These are phyloP conservation scores for Apiospora koreana DNA, from an alignment of 2,329 filamentous ascomycete genomes.

Conservation along the genomic window DNA sequence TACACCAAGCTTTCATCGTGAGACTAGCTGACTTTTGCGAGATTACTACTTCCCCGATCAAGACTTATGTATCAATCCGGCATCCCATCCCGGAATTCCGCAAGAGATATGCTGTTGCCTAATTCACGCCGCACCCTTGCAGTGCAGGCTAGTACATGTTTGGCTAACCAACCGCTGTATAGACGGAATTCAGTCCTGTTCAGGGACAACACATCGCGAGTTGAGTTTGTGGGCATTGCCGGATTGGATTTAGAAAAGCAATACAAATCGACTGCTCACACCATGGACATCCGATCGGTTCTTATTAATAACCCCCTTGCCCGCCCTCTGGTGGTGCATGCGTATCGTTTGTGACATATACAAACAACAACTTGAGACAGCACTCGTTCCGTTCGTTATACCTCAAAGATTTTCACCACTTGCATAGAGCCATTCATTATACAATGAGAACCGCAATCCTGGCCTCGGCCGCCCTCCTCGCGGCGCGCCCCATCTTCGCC, in stretches of 20 bases:
- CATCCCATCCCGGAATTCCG: not conserved
- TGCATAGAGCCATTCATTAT: not conserved
- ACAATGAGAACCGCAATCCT: not conserved
- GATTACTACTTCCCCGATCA: not conserved
- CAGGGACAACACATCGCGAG: not conserved
- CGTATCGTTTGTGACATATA: not conserved
- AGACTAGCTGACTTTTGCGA: not conserved
- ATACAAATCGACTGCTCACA: not conserved
- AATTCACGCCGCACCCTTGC: not conserved
- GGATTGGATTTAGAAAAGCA: not conserved
- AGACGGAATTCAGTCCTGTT: not conserved
- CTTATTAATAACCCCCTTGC: not conserved
- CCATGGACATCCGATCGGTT: not conserved
- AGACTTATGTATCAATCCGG: too few relatives aligned
- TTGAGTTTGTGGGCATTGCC: not conserved
- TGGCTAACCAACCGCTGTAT: not conserved
- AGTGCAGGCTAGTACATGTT: not conserved
- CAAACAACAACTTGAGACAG: not conserved
- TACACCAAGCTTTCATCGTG: not conserved
- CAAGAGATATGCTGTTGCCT: not conserved
- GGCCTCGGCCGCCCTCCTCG: slow-evolving; percentile 12
- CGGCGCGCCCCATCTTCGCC: slow-evolving; percentile 4
- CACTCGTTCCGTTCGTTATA: too few relatives aligned
- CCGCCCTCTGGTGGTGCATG: not conserved
- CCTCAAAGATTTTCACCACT: not conserved